Evolutionary conservation across 208 protist genomes (phyloP).

Genomic region (Crithidia acanthocephali): DNA sequence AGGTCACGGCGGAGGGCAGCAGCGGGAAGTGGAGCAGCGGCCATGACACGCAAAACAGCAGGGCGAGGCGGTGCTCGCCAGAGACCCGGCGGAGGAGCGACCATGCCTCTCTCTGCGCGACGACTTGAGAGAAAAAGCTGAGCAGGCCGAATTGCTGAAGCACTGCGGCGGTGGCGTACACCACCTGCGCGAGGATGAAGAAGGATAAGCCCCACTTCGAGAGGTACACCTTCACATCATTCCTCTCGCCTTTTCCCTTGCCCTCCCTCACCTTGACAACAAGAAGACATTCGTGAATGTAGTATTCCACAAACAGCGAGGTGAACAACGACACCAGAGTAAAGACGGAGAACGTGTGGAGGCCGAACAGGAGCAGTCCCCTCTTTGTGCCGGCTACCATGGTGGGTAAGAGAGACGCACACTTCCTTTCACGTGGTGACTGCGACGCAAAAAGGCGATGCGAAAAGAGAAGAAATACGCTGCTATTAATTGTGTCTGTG

Average conservation of each 20-base stretch:
- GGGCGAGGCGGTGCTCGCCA: constrained; percentile 2
- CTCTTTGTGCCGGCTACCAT: constrained; percentile 24
- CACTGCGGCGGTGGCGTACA: background rate
- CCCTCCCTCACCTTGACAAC: background rate
- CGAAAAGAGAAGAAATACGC: background rate
- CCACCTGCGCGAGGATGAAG: constrained; percentile 8
- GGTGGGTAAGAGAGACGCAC: background rate
- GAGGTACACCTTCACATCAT: background rate
- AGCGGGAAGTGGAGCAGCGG: constrained; percentile 14
- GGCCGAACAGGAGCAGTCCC: constrained; percentile 20
- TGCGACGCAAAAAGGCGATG: background rate
- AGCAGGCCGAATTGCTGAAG: constrained; percentile 14
- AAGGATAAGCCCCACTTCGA: constrained; percentile 17
- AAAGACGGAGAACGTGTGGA: constrained; percentile 10
- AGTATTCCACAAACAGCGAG: constrained; percentile 31
- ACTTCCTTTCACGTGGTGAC: background rate
- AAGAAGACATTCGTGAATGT: constrained; percentile 22
- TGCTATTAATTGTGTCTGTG: too few relatives aligned
- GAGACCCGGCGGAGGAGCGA: background rate
- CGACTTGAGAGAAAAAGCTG: background rate
- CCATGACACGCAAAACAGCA: constrained; percentile 21
- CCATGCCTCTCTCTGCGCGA: background rate
- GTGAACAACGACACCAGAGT: constrained; percentile 8
- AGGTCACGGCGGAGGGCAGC: constrained; percentile 19
- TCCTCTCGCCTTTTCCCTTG: background rate